Base-by-base conservation (phyloP, 495 filamentous ascomycete genomes). In the Saxophila tyrrhenica region DNA sequence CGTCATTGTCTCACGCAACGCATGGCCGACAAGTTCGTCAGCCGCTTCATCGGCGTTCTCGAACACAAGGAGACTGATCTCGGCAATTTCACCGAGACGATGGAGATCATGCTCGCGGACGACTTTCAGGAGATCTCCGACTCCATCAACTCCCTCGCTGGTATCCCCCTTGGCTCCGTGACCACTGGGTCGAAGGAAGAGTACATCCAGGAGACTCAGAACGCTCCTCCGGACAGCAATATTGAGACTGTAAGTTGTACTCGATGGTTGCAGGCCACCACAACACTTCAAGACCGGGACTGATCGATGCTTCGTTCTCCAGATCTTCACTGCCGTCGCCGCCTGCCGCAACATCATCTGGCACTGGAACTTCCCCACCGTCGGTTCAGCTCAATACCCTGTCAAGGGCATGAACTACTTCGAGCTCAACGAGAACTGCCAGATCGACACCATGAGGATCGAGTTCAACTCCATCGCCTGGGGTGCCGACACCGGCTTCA, bases 391-490 rank as follows among this genome's bases (percentile, higher is more conserved):
- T 9, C 15, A 10, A 10, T 41, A 51, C 29, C 10, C 10, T 8
- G 24, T 51, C 25, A 51, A 51, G 25, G 48, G 48, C 20, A 10
- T 43, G 9, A 41, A 51, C 21, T 23, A 45, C 48, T 43, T 51
- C 25, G 38, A 9, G 10, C 41, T 51, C 29, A 51, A 29, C 21
- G 10, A 11, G 11, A n/a, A 51, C 10, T 10, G 29, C 16, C 48
- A 51, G 25, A 43, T 51, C 20, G 10, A 16, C 21, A 10, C 41
- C 11, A 21, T 16, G 9, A 51, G 38, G 11, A 39, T 51, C 22
- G 48, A 51, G 48, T 51, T 51, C 48, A 51, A 51, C 48, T 45
- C 11, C 25, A 29, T 51, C 21, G 48, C 48, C 10, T 51, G 48
- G 48, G 48, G 22, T 16, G 16, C 29, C 9, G 48, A 51, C 20